phyloP scores from a whole-genome alignment of 345 rosid species.

The Syzygium oleosum region DNA sequence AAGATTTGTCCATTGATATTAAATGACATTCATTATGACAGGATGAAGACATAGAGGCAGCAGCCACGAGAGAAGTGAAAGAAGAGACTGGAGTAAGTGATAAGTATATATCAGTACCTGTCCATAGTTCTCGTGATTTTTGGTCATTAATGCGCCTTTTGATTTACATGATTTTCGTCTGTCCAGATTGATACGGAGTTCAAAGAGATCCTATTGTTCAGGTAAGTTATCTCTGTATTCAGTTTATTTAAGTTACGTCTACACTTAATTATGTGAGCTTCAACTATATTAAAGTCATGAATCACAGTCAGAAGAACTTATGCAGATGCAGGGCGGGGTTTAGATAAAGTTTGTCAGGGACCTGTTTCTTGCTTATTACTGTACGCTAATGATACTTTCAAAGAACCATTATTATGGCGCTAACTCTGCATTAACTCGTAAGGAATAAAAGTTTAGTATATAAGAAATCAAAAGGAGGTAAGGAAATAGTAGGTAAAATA shows the following conservation, averaged over 20 bases:
- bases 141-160: background rate
- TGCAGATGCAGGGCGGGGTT: background rate
- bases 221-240: constrained; percentile 17
- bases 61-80: constrained; percentile 72
- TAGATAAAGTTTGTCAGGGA: background rate
- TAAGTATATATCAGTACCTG: background rate
- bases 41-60: constrained; percentile 65
- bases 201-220: constrained; percentile 61
- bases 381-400: background rate
- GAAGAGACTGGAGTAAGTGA: constrained; percentile 79
- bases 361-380: background rate
- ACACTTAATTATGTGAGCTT: background rate
- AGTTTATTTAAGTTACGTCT: background rate
- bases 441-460: background rate
- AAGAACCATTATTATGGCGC: background rate
- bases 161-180: background rate
- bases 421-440: background rate
- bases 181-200: constrained; percentile 67
- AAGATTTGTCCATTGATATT: background rate
- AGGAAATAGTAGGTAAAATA: background rate
- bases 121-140: background rate
- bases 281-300: background rate
- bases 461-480: background rate
- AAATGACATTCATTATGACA: constrained; percentile 7
- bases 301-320: background rate